Evolutionary conservation across 352 stramenopile species (phyloP).

Genomic region (Phytopythium boreale): DNA sequence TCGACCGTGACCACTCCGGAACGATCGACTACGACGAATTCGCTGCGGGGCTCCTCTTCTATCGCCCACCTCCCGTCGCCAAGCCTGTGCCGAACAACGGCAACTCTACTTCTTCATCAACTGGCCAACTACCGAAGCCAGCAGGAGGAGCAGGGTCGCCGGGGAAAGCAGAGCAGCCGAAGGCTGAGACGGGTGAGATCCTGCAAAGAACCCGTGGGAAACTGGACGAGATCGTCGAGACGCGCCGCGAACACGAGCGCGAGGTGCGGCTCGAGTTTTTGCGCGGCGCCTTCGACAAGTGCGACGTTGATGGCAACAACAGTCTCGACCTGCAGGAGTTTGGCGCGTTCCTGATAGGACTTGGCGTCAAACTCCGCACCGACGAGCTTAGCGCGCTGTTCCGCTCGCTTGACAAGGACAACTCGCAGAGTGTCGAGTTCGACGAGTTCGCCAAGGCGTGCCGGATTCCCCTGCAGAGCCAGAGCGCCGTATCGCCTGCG

Average conservation of each 20-base stretch:
- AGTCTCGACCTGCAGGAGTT: constrained; percentile 65
- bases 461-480: not conserved
- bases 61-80: constrained; percentile 26
- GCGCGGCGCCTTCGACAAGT: constrained; percentile 41
- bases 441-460: constrained; percentile 36
- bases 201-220: constrained; percentile 20
- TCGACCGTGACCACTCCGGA: constrained; percentile 55
- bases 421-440: constrained; percentile 44
- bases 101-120: not conserved
- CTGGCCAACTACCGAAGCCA: not conserved
- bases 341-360: constrained; percentile 40
- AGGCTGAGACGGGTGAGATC: constrained; percentile 10
- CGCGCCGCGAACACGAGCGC: constrained; percentile 9
- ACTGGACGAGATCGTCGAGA: constrained; percentile 24
- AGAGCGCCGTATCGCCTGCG: not conserved
- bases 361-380: constrained; percentile 54
- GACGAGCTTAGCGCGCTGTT: constrained; percentile 38
- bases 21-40: constrained; percentile 80
- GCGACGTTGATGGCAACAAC: constrained; percentile 43
- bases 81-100: not conserved
- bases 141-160: constrained; percentile 8
- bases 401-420: constrained; percentile 35
- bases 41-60: constrained; percentile 62
- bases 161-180: not conserved
- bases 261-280: constrained; percentile 14